Evolutionary conservation across 148 eudicot genomes (phyloP), one percentile per base, ranked within the genome.

Genomic region (Oxyria digyna): DNA sequence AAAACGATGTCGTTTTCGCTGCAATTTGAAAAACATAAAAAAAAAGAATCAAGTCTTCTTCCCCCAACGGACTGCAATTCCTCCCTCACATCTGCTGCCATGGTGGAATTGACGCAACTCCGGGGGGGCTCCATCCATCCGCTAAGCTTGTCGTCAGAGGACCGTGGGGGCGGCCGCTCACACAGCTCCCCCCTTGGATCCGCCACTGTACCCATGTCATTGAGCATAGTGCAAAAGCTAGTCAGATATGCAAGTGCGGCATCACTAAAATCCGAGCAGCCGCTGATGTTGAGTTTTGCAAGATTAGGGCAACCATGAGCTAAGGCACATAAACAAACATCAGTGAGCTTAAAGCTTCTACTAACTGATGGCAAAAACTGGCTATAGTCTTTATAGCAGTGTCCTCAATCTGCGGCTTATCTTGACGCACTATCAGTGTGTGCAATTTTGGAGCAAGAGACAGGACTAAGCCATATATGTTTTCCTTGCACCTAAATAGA

Each of bases 281-380:
- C 97, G 73, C 99, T 94, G 27, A 94, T 86, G 76, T 94, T 90
- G 15, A 94, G 85, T 70, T 83, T 90, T 2, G 76, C 81, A 42
- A 94, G 92, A 67, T 91, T 80, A 2, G 82, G 87, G 68, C 91
- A 88, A 24, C 99, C 97, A 63, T 77, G 96, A 43, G 99, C 93
- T 64, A 94, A 74, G 9, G 91, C 91, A 78, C 85, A 84, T 15
- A 94, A 73, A 59, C 97, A 91, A n/a, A 79, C 73, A 77, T 94
- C 99, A 29, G 85, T 84, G 48, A 94, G 93, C 74, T 87, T 90
- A 67, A 90, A 88, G 77, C 99, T 86, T 79, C 88, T 94, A 77
- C 99, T 94, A 94, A 84, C 55, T 90, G 97, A 66, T 72, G 89
- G 65, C 97, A 94, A 79, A 69, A 73, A 42, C 71, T 79, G 37